Percentiles rank a stretch among this genome's conserved stretches.
phyloP scores from a whole-genome alignment of 2,329 filamentous ascomycete genomes.

The Myriosclerotinia scirpicola region DNA sequence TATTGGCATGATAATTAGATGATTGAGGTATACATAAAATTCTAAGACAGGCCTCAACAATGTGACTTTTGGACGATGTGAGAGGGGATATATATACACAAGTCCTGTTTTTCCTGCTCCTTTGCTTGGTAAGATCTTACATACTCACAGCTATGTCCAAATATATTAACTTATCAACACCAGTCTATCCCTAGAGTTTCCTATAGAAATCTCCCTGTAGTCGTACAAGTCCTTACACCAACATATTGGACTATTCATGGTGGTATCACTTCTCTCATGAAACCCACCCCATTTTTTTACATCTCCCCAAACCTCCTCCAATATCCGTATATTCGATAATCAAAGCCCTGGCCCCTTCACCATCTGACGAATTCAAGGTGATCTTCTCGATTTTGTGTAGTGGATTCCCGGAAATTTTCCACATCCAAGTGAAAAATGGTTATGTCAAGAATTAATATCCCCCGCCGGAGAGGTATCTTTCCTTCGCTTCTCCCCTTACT shows the following conservation, averaged over 20 bases:
- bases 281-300: neutral
- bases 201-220: no score
- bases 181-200: no score
- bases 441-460: neutral
- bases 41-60: no score
- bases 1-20: no score
- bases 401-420: neutral
- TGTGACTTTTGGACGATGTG: no score
- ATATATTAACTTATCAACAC: no score
- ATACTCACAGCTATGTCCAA: no score
- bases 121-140: no score
- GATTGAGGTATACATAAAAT: no score
- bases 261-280: neutral
- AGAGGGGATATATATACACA: no score
- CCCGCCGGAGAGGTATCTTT: no score
- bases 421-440: neutral
- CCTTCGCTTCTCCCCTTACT: neutral
- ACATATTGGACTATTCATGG: neutral
- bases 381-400: neutral
- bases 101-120: no score
- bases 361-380: neutral
- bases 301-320: neutral
- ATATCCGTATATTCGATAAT: neutral
- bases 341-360: neutral
- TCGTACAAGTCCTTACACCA: neutral